These are phyloP conservation scores for Lentinula novae-zelandiae DNA, from an alignment of 1,284 basidiomycete species.

Conservation along the genomic window DNA sequence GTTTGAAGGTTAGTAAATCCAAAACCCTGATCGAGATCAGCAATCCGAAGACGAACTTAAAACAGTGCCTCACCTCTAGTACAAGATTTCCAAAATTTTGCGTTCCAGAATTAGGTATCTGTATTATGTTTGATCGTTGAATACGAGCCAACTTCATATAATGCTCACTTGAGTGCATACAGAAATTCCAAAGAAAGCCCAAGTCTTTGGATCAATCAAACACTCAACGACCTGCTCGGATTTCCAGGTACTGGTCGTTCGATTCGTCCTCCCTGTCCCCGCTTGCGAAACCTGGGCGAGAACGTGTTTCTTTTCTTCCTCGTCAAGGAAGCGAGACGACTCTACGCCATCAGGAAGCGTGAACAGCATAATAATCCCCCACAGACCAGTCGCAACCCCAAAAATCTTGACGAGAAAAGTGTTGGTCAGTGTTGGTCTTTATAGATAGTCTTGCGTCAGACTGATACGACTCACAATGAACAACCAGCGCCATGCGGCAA, in stretches of 20 bases:
- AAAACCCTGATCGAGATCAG: background rate
- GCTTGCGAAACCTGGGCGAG: background rate
- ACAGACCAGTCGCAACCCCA: background rate
- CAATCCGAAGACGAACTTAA: no score
- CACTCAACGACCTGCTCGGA: slow-evolving; percentile 1
- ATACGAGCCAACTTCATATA: no score
- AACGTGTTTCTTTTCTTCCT: background rate
- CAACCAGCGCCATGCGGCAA: background rate
- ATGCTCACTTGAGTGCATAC: background rate
- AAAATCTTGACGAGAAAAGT: background rate
- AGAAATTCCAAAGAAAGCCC: slow-evolving; percentile 1
- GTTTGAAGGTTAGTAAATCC: background rate
- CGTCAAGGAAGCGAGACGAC: background rate
- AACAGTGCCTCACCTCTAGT: background rate
- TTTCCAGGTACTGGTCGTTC: background rate
- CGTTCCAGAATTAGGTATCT: slow-evolving; percentile 3
- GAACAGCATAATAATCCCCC: slow-evolving; percentile 1
- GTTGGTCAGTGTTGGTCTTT: background rate
- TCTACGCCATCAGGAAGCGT: background rate
- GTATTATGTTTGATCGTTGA: background rate
- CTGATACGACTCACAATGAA: background rate
- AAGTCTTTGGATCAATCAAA: slow-evolving; percentile 4
- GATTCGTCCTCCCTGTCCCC: background rate
- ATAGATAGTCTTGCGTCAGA: background rate
- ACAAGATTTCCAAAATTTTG: slow-evolving; percentile 5